Conservation (phyloP, 768 basidiomycete genomes). For the Cystoderma amianthinum region DNA sequence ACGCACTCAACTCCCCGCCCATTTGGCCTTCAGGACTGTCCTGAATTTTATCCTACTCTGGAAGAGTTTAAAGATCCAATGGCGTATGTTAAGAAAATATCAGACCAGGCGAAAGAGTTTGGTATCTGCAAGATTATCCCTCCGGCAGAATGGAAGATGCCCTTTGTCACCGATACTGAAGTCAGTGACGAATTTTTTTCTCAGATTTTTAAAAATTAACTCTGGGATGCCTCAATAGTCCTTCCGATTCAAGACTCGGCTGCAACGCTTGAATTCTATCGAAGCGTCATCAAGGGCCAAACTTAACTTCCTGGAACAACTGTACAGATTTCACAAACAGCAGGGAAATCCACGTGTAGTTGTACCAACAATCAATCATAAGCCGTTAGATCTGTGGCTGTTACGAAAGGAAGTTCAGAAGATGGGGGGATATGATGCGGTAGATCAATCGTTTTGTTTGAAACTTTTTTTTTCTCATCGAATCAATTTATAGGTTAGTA, state of each 20-base stretch:
- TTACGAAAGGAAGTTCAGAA: constrained; percentile 88
- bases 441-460: constrained; percentile 34
- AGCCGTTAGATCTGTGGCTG: constrained; percentile 89
- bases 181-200: constrained; percentile 35
- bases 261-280: constrained; percentile 93
- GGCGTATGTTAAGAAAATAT: constrained; percentile 83
- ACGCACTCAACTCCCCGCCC: constrained; percentile 48
- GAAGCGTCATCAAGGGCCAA: constrained; percentile 96
- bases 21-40: constrained; percentile 87
- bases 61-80: constrained; percentile 95
- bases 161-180: constrained; percentile 92
- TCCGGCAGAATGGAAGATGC: constrained; percentile 90
- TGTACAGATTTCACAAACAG: constrained; percentile 95
- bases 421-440: constrained; percentile 82
- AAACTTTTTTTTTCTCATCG: constrained; percentile 12
- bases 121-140: constrained; percentile 98
- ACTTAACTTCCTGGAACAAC: constrained; percentile 93
- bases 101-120: constrained; percentile 60
- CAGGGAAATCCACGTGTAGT: constrained; percentile 86
- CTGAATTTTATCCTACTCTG: constrained; percentile 78
- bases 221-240: constrained; percentile 39
- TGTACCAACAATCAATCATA: constrained; percentile 92
- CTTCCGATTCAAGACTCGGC: constrained; percentile 93
- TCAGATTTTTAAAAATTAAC: constrained; percentile 34
- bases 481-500: constrained; percentile 78